Base-by-base conservation (phyloP, 2,329 filamentous ascomycete species). In the Colletotrichum phormii region DNA sequence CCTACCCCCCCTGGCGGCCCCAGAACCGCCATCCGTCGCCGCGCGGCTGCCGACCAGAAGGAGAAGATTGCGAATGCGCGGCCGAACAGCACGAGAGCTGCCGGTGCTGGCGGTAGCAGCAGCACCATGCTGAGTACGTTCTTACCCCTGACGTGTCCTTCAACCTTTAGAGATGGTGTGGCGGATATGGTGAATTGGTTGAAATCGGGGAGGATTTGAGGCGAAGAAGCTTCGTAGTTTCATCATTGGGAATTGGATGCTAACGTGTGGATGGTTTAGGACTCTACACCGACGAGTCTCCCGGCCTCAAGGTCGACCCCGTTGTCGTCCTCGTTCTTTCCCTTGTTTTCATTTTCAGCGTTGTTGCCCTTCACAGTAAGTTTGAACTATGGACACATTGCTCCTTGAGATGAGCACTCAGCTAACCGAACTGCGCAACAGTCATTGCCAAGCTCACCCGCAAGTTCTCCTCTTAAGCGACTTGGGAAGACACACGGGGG, bases 201-300 rank as follows among this genome's bases (percentile, higher is more conserved):
- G 46, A 11, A 31, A 4, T 13, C 2, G 15, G 13, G 22, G 4
- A 64, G 37, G 31, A 64, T 4, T 13, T 13, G 31, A 11, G 12
- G 8, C 46, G 5, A n/a, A n/a, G 31, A 12, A n/a, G 31, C 5
- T n/a, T 11, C 5, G 7, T 13, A 1, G 22, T 1, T 54, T 35
- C 4, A 26, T 31, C 1, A 22, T 18, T 13, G 35, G 11, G 13
- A 42, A 26, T 37, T 8, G 18, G 5, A 31, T 75, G 64, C 78
- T 85, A 72, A 84, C 75, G 18, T 60, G 42, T 24, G 42, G n/a
- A 18, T 31, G 12, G 35, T 74, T 55, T 74, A 95, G 93, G 91
- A 85, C 92, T 99, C 57, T 99, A 99, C 91, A 99, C 97, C 71
- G 97, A 99, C 82, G 97, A 99, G 88, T 97, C 94, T 76, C 97